phyloP scores from a whole-genome alignment of 2,329 filamentous ascomycete species.

The Cladosporium velox region DNA sequence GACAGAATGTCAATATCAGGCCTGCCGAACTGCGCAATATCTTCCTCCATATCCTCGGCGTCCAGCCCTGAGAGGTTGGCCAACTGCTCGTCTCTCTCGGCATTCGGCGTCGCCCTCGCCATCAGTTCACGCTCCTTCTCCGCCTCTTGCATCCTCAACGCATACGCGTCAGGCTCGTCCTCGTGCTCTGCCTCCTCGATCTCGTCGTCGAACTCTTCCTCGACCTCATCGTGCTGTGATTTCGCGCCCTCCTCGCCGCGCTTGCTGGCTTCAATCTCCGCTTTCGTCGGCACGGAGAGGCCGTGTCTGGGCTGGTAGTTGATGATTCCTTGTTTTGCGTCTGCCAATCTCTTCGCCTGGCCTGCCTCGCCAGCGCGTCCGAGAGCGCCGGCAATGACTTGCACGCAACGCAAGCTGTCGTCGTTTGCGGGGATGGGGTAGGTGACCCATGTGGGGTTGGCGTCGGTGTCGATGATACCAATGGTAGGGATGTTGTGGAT shows the following conservation, averaged over 20 bases:
- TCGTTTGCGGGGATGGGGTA: conserved; percentile 97
- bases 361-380: conserved; percentile 82
- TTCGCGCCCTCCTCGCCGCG: neutral
- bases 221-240: conserved; percentile 19
- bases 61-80: conserved; percentile 6
- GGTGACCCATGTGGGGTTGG: conserved; percentile 88
- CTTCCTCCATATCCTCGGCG: conserved; percentile 1
- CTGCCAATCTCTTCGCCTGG: conserved; percentile 64
- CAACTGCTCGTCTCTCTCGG: conserved; percentile 14
- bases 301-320: conserved; percentile 53
- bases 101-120: conserved; percentile 7
- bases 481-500: conserved; percentile 88
- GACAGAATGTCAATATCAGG: conserved; percentile 14
- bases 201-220: conserved; percentile 20
- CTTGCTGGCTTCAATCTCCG: conserved; percentile 17
- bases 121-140: conserved; percentile 15
- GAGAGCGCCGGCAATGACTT: conserved; percentile 80
- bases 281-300: conserved; percentile 29
- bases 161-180: conserved; percentile 14
- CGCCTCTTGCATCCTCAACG: conserved; percentile 5
- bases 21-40: conserved; percentile 3
- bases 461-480: conserved; percentile 90
- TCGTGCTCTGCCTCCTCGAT: conserved; percentile 10
- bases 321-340: conserved; percentile 63
- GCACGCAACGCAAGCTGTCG: conserved; percentile 82